Base-by-base conservation (phyloP, 1,284 basidiomycete species). In the Apiotrichum akiyoshidainum region DNA sequence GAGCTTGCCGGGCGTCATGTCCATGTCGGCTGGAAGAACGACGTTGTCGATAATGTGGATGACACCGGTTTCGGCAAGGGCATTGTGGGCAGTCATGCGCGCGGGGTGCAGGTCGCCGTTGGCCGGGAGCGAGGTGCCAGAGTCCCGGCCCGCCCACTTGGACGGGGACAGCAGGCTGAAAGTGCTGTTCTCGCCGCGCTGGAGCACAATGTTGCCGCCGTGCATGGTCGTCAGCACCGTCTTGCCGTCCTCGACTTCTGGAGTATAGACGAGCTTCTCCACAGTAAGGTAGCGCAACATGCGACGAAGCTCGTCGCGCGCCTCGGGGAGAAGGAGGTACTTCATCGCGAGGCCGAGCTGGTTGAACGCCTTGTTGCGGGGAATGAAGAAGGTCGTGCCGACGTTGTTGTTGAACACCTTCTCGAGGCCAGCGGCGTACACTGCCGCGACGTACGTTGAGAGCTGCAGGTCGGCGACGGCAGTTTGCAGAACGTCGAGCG, bases 211-310 rank as follows among this genome's bases (percentile, higher is more conserved):
- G 39, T 75, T 68, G 22, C 77, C 73, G 8, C 81, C 80, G 59
- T 78, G 78, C 1, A 80, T 58, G 0, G 79, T 79, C 41, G 62
- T 70, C 58, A 72, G 68, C 5, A 68, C 60, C 31, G 65, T 64
- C 50, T 67, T 63, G 14, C 74, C 77, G n/a, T 60, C 56, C 35
- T 71, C 69, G 10, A 73, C 54, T 45, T 75, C 81, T 13, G 82
- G 78, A 0, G 86, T 77, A 71, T 98, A 99, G 64, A 89, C 82
- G 34, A 98, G 83, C 33, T 84, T 84, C 60, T 86, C 81, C 40
- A 99, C 79, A 1, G 87, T 84, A 71, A 98, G 95, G 69, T 96
- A 95, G 35, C 87, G 80, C 52, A 99, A 82, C 31, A 97, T 86
- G 37, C 84, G 85, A 66, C 88, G 85, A 47, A 98, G 78, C 71